A percentile compares a stretch with the other conserved stretches of the same genome.
Evolutionary conservation across 179 eudicot species (phyloP).

Genomic region (Corrigiola litoralis): DNA sequence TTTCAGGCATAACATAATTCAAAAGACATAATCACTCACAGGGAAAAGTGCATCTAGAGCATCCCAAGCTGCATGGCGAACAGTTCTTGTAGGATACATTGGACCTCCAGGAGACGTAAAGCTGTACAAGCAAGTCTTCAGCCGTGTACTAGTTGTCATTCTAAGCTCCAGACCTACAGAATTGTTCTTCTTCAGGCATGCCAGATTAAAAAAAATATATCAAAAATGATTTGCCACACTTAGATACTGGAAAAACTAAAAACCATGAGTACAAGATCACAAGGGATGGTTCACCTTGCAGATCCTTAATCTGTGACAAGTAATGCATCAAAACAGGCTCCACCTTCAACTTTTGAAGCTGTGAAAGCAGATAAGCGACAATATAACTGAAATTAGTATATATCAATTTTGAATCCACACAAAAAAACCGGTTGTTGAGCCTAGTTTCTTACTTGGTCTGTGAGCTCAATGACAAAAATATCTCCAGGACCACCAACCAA

Average conservation of each 20-base stretch:
- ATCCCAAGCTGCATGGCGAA: conserved; percentile 99
- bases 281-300: conserved; percentile 48
- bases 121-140: conserved; percentile 90
- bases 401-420: background rate
- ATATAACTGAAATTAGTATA: conserved; percentile 2
- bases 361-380: conserved; percentile 13
- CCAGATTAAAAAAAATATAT: background rate
- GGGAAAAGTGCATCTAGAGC: conserved; percentile 87
- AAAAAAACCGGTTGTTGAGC: background rate
- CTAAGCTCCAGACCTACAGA: conserved; percentile 75
- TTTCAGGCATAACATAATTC: too few relatives aligned
- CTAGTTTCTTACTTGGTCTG: conserved; percentile 66
- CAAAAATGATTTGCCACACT: too few relatives aligned
- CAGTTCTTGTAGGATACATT: conserved; percentile 91
- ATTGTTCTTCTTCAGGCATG: conserved; percentile 8
- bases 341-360: conserved; percentile 92
- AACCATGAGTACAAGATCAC: conserved; percentile 1
- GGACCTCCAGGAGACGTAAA: conserved; percentile 99
- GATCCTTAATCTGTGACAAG: conserved; percentile 61
- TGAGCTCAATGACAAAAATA: conserved; percentile 73
- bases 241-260: too few relatives aligned
- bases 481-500: conserved; percentile 86
- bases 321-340: conserved; percentile 94
- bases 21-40: conserved; percentile 41
- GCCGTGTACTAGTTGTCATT: conserved; percentile 83